These are phyloP conservation scores for Helicostylum pulchrum DNA, from an alignment of 192 early-diverging fungal species.

Conservation along the genomic window DNA sequence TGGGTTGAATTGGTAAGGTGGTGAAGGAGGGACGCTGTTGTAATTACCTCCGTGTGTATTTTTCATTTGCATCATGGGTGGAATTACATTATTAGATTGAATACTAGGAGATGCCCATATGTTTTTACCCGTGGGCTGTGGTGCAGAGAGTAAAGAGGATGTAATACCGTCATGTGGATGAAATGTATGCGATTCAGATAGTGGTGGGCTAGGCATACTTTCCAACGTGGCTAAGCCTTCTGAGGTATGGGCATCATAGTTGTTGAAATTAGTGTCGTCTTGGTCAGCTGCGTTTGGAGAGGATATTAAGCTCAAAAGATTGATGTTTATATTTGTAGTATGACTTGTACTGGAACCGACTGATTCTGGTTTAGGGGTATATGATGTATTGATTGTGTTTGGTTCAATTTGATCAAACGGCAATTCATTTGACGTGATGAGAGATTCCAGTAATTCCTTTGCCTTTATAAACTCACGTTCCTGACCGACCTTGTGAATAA, in stretches of 20 bases:
- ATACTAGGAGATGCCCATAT: slow-evolving; percentile 8
- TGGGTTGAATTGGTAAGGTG: background rate
- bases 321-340: background rate
- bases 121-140: slow-evolving; percentile 3
- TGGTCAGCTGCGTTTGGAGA: background rate
- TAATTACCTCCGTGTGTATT: no score
- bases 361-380: background rate
- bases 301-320: background rate
- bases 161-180: background rate
- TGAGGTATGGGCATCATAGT: no score
- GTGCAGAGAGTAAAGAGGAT: slow-evolving; percentile 2
- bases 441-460: no score
- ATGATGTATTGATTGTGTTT: background rate
- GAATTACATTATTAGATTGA: background rate
- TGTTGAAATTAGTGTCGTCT: no score
- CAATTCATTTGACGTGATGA: no score
- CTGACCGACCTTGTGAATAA: no score
- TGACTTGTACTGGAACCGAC: background rate
- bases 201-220: slow-evolving; percentile 4
- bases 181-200: background rate
- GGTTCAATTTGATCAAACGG: background rate
- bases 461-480: no score
- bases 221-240: background rate
- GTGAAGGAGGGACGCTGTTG: background rate
- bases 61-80: background rate